phyloP scores from a whole-genome alignment of 257 asterid genomes.

The Primulina huaijiensis region DNA sequence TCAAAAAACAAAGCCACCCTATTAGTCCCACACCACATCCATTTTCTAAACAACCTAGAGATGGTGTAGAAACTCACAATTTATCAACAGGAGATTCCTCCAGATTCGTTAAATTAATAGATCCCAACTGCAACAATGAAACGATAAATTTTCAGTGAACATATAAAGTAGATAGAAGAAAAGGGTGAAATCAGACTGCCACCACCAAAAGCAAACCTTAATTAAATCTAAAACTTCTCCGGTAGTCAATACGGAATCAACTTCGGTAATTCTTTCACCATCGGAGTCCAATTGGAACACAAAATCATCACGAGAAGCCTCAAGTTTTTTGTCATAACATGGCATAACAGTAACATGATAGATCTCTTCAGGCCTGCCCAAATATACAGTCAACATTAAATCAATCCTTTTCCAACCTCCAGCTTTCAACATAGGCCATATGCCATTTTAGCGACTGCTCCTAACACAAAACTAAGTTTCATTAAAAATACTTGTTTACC shows the following conservation, averaged over 20 bases:
- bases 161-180: not conserved
- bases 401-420: conserved; percentile 8
- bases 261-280: conserved; percentile 66
- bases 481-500: not conserved
- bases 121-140: conserved; percentile 58
- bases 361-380: conserved; percentile 77
- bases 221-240: conserved; percentile 91
- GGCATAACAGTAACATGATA: conserved; percentile 99
- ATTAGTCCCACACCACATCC: conserved; percentile 21
- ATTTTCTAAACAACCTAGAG: conserved; percentile 7
- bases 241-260: conserved; percentile 91
- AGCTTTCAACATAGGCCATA: conserved; percentile 3
- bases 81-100: conserved; percentile 85
- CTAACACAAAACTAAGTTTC: not conserved
- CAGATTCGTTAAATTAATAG: conserved; percentile 60
- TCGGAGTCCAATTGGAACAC: conserved; percentile 58
- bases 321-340: conserved; percentile 97
- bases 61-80: conserved; percentile 52
- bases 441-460: conserved; percentile 1
- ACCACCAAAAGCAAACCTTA: conserved; percentile 47
- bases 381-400: conserved; percentile 27
- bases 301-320: conserved; percentile 94
- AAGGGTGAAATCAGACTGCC: conserved; percentile 2
- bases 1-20: conserved; percentile 12
- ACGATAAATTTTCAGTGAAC: not conserved